Evolutionary conservation across 2,329 filamentous ascomycete species (phyloP).

Genomic region (Pestalotiopsis sp.): DNA sequence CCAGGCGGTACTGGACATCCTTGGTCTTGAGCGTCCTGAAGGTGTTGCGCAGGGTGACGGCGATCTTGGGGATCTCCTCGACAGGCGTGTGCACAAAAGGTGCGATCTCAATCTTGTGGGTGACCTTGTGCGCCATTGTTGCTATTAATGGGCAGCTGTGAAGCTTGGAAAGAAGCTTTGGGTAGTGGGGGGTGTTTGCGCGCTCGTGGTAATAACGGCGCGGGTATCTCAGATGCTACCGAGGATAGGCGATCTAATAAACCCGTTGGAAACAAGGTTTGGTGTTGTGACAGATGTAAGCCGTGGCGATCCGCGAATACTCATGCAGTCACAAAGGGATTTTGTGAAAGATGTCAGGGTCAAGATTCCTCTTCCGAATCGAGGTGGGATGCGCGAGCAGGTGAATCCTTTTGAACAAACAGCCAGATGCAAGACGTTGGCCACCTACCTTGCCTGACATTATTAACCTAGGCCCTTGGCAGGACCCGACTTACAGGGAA

Average conservation of each 20-base stretch:
- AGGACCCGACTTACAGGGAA: neutral
- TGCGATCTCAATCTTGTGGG: constrained; percentile 42
- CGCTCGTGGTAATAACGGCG: no score
- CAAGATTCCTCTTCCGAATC: neutral
- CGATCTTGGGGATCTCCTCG: constrained; percentile 65
- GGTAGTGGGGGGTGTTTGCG: no score
- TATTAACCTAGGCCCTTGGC: neutral
- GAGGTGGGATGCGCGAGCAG: neutral
- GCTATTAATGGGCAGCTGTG: neutral
- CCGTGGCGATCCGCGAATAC: no score
- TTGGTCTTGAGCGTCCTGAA: constrained; percentile 83
- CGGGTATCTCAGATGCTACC: no score
- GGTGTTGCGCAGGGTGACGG: constrained; percentile 64
- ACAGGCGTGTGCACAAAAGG: constrained; percentile 64
- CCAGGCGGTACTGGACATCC: constrained; percentile 76
- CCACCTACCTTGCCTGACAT: neutral
- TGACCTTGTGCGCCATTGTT: constrained; percentile 48
- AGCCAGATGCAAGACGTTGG: neutral
- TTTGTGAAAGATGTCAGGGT: neutral
- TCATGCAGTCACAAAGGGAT: neutral
- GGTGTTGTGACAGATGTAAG: no score
- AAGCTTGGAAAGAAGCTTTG: neutral
- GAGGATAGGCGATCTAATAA: no score
- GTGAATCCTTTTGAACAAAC: neutral
- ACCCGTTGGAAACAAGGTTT: no score